A percentile compares a stretch with the other conserved stretches of the same genome.
Evolutionary conservation across 1,139 yeast genomes (phyloP).

Genomic region (Debaryomycetaceae sp.): DNA sequence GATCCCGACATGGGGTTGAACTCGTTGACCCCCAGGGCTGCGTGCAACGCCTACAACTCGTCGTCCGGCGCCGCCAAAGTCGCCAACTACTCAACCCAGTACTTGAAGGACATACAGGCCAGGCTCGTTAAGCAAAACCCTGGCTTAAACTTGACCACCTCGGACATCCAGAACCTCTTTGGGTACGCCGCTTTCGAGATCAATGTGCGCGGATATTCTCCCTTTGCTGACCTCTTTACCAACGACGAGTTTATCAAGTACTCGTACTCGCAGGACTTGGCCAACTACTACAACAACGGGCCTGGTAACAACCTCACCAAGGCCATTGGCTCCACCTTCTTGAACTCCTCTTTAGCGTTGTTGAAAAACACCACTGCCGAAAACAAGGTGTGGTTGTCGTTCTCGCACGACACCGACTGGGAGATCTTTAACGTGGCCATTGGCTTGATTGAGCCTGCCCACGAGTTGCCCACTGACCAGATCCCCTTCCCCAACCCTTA

Average conservation of each 20-base stretch:
- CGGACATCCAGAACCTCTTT: slow-evolving; percentile 39
- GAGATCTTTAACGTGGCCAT: slow-evolving; percentile 23
- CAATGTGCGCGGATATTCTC: slow-evolving; percentile 44
- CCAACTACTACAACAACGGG: slow-evolving; percentile 45
- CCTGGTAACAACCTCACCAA: slow-evolving; percentile 43
- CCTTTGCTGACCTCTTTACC: slow-evolving; percentile 50
- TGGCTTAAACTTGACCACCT: slow-evolving; percentile 24
- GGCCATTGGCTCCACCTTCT: slow-evolving; percentile 39
- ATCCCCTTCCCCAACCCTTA: slow-evolving; percentile 24
- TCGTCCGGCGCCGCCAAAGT: slow-evolving; percentile 11
- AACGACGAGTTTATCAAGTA: slow-evolving; percentile 42
- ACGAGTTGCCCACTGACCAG: slow-evolving; percentile 18
- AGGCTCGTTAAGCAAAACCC: slow-evolving; percentile 20
- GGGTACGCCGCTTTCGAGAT: slow-evolving; percentile 53
- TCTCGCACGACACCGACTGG: slow-evolving; percentile 28
- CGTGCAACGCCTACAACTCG: slow-evolving; percentile 18
- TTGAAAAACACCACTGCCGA: slow-evolving; percentile 19
- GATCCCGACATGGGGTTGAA: slow-evolving; percentile 24
- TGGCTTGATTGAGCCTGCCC: slow-evolving; percentile 19
- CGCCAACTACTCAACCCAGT: slow-evolving; percentile 15
- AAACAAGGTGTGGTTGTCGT: slow-evolving; percentile 24
- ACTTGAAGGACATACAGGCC: slow-evolving; percentile 14
- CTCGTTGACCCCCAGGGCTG: slow-evolving; percentile 25
- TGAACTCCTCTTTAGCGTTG: slow-evolving; percentile 41
- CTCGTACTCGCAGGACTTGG: slow-evolving; percentile 42